Evolutionary conservation across 441 rosid genomes (phyloP).

Genomic region (Adansonia gregorii): DNA sequence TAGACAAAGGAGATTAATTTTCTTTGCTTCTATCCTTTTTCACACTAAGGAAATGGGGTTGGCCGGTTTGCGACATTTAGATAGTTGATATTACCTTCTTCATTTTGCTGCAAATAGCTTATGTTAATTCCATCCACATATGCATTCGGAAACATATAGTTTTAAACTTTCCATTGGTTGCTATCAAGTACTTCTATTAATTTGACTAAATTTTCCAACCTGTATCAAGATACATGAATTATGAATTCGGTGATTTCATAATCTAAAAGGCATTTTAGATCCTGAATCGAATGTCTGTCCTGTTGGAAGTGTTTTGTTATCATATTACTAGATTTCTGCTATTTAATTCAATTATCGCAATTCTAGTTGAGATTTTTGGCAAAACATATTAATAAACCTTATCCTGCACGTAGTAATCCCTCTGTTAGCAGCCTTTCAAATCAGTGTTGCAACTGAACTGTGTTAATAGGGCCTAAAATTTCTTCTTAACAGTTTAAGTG

Average conservation of each 20-base stretch:
- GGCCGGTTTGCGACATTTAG: neutral
- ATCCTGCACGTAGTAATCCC: neutral
- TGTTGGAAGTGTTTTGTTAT: neutral
- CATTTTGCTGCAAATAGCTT: neutral
- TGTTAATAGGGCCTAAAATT: neutral
- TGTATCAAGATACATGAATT: neutral
- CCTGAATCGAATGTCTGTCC: neutral
- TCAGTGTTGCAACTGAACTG: neutral
- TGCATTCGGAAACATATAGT: neutral
- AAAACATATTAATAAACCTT: neutral
- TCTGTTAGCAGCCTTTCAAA: neutral
- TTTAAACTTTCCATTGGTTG: neutral
- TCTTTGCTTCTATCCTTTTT: neutral
- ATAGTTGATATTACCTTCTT: too few species aligned
- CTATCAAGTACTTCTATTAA: too few species aligned
- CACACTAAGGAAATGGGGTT: neutral
- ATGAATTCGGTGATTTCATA: neutral
- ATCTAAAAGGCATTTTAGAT: neutral
- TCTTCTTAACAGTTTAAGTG: conserved; percentile 55
- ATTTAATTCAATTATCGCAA: neutral
- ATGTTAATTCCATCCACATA: neutral
- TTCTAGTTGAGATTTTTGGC: neutral
- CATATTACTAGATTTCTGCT: too few species aligned
- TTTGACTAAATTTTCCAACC: neutral
- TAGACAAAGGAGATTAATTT: neutral